phyloP scores from a whole-genome alignment of 495 filamentous ascomycete genomes.

The Tuber aestivum region DNA sequence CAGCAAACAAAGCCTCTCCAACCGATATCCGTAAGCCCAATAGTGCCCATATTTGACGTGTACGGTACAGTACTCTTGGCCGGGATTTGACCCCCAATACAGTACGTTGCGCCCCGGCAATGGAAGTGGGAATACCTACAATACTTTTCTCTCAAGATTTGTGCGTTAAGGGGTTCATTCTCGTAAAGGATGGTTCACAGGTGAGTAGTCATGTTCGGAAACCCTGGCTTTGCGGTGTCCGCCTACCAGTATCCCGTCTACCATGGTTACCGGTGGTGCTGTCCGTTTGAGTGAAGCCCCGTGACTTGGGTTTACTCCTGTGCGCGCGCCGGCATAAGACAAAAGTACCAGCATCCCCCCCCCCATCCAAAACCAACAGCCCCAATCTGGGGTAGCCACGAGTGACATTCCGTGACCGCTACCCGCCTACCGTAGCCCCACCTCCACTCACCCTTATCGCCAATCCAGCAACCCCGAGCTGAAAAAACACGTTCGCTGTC shows the following conservation, averaged over 20 bases:
- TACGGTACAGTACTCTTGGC: neutral
- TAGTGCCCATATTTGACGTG: neutral
- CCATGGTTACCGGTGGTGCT: neutral
- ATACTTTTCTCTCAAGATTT: neutral
- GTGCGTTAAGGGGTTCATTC: neutral
- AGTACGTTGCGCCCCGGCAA: neutral
- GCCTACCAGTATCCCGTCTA: neutral
- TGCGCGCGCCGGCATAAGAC: neutral
- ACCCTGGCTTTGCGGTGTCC: neutral
- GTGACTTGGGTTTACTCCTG: neutral
- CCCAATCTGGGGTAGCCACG: neutral
- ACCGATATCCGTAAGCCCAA: neutral
- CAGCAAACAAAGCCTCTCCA: neutral
- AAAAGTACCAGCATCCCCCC: conserved; percentile 13
- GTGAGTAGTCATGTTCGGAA: neutral
- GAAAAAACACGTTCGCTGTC: neutral
- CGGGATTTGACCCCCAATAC: neutral
- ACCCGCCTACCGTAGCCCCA: too few relatives aligned
- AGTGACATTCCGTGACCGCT: neutral
- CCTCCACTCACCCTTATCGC: neutral
- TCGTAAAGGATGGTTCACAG: neutral
- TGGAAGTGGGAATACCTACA: neutral
- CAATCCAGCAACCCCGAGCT: neutral
- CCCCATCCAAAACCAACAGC: neutral
- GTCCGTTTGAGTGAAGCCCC: neutral